phyloP scores from a whole-genome alignment of 192 early-diverging fungal genomes.

The Backusella macrospora region DNA sequence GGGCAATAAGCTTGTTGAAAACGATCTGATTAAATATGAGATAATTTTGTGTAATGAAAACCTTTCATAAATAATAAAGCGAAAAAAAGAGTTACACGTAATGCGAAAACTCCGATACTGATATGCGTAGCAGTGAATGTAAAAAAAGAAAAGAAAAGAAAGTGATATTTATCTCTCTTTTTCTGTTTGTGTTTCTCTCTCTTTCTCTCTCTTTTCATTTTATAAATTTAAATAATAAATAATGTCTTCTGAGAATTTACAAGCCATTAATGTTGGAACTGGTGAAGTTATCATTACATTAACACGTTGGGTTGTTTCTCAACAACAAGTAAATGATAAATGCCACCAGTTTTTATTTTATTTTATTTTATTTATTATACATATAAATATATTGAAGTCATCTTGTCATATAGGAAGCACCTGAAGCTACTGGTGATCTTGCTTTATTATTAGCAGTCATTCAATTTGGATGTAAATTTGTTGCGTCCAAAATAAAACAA shows the following conservation, averaged over 20 bases:
- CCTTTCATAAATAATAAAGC: too few species aligned
- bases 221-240: background rate
- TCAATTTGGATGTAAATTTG: slow-evolving; percentile 95
- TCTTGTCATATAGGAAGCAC: slow-evolving; percentile 17
- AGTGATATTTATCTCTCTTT: background rate
- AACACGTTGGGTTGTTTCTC: slow-evolving; percentile 86
- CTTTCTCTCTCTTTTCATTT: slow-evolving; percentile 1
- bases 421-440: slow-evolving; percentile 89
- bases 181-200: too few species aligned
- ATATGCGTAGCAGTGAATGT: too few species aligned
- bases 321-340: slow-evolving; percentile 77
- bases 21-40: too few species aligned
- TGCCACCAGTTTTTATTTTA: background rate
- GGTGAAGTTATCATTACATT: slow-evolving; percentile 91
- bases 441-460: slow-evolving; percentile 86
- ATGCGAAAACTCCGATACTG: too few species aligned
- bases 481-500: slow-evolving; percentile 93
- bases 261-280: slow-evolving; percentile 32
- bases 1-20: too few species aligned
- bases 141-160: too few species aligned
- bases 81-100: too few species aligned
- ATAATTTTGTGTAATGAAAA: too few species aligned
- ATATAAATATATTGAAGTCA: too few species aligned
- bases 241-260: slow-evolving; percentile 14
- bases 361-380: too few species aligned